These are phyloP conservation scores for Wickerhamiella infanticola DNA, from an alignment of 1,139 yeast species.

Conservation along the genomic window DNA sequence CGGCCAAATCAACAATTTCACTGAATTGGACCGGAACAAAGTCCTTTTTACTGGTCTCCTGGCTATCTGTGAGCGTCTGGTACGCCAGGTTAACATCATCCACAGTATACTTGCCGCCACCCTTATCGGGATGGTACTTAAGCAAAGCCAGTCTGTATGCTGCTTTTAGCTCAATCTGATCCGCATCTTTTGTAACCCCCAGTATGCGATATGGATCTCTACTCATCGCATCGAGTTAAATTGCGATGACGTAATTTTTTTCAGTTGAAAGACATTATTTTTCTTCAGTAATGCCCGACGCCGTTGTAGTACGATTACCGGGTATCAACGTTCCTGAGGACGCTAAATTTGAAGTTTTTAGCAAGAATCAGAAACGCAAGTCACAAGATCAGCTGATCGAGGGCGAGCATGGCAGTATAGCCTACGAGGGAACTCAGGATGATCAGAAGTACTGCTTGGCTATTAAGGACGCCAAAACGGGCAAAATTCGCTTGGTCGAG, in stretches of 20 bases:
- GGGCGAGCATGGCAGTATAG: slow-evolving; percentile 63
- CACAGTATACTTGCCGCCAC: slow-evolving; percentile 17
- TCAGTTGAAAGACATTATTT: neutral
- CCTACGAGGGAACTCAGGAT: slow-evolving; percentile 47
- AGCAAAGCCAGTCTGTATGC: slow-evolving; percentile 52
- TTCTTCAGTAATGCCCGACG: neutral
- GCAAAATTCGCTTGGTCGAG: slow-evolving; percentile 43
- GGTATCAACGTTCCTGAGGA: slow-evolving; percentile 50
- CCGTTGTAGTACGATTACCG: slow-evolving; percentile 42
- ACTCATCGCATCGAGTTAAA: neutral
- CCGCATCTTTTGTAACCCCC: neutral
- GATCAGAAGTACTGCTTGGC: slow-evolving; percentile 44
- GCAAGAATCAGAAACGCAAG: slow-evolving; percentile 32
- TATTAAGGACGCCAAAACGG: slow-evolving; percentile 45
- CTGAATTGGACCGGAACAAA: slow-evolving; percentile 30
- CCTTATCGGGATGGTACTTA: slow-evolving; percentile 61
- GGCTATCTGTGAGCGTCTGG: slow-evolving; percentile 31
- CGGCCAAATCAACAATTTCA: slow-evolving; percentile 50
- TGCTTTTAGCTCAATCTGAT: slow-evolving; percentile 31
- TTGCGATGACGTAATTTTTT: slow-evolving; percentile 1
- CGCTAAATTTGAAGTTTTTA: slow-evolving; percentile 49
- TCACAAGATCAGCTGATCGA: slow-evolving; percentile 37
- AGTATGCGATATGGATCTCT: neutral
- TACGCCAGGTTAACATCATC: slow-evolving; percentile 47
- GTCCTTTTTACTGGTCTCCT: slow-evolving; percentile 30